phyloP scores from a whole-genome alignment of 208 protist genomes.

The Wallacemonas rigidus region DNA sequence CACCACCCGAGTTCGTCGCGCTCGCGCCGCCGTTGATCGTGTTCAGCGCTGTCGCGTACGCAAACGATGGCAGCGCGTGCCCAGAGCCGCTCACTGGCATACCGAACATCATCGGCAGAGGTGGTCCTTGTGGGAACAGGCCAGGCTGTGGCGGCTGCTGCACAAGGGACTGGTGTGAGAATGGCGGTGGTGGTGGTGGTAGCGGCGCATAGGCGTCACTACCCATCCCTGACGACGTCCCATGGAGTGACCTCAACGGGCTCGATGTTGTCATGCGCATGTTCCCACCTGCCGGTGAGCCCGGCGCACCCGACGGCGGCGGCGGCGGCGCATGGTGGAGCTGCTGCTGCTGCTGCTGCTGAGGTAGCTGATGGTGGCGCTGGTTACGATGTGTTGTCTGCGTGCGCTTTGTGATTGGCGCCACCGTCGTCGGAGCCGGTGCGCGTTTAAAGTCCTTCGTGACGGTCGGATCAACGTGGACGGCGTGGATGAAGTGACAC shows the following conservation, averaged over 20 bases:
- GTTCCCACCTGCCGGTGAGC: too few relatives aligned
- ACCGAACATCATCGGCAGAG: neutral
- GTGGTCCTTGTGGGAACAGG: neutral
- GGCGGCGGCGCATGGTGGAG: neutral
- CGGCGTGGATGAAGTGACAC: constrained; percentile 80
- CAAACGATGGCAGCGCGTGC: neutral
- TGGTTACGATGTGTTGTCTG: neutral
- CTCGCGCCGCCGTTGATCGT: neutral
- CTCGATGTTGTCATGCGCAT: too few relatives aligned
- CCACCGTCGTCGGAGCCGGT: constrained; percentile 39
- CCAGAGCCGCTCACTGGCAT: neutral
- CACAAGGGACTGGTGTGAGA: constrained; percentile 6
- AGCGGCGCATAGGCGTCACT: neutral
- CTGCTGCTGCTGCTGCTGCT: neutral
- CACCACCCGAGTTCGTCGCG: neutral
- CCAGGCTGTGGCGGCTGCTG: constrained; percentile 10
- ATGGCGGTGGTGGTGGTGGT: neutral
- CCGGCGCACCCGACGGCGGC: neutral
- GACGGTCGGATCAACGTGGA: constrained; percentile 73
- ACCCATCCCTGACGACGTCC: too few relatives aligned
- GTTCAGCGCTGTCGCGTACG: neutral
- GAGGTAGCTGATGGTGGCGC: neutral
- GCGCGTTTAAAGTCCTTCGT: constrained; percentile 65
- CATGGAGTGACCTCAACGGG: too few relatives aligned
- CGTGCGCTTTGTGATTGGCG: constrained; percentile 22